Evolutionary conservation across 352 stramenopile species (phyloP), one percentile per base, ranked within the genome.

Genomic region (Phytophthora fragariae): DNA sequence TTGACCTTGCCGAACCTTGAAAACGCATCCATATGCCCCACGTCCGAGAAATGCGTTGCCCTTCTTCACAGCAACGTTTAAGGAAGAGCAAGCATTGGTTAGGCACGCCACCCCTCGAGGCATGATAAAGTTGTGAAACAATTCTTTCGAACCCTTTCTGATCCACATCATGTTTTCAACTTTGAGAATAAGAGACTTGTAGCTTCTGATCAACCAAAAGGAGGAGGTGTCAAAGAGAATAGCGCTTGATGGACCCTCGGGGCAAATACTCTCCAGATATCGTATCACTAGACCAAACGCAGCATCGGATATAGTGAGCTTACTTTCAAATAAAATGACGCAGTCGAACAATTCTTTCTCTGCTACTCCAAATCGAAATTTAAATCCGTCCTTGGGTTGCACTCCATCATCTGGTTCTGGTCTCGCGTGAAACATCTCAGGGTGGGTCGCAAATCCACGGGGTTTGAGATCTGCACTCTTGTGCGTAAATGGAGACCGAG

Each of bases 321-420:
- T 57, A 46, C 65, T 71, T 58, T 78, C 55, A 24, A 78, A 78
- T 24, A 74, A 56, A 71, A 78, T 60, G 52, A 78, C 41, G 65
- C 71, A 78, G 53, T 78, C 71, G 53, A 78, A 68, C 65, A 71
- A 71, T 65, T 70, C 59, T 67, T 78, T 71, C 24, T 27, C 24
- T 27, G 24, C 24, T 27, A 27, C 24, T 27, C 24, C 24, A 27
- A 27, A 27, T 3, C 71, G 65, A 78, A 75, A 78, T 68, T 58
- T 59, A 71, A 66, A 74, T 73, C 53, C 70, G 65, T 41, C 62
- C 58, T 35, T 21, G 33, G 57, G 63, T 61, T 39, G 46, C 55
- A 76, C 69, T 66, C 21, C 55, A 68, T 72, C 47, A 54, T 64
- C 33, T 64, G 70, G 64, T 62, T 41, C 58, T 62, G 49, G 50